These are phyloP conservation scores for Carex myosuroides DNA, from an alignment of 176 grass and related monocot genomes.

Conservation along the genomic window DNA sequence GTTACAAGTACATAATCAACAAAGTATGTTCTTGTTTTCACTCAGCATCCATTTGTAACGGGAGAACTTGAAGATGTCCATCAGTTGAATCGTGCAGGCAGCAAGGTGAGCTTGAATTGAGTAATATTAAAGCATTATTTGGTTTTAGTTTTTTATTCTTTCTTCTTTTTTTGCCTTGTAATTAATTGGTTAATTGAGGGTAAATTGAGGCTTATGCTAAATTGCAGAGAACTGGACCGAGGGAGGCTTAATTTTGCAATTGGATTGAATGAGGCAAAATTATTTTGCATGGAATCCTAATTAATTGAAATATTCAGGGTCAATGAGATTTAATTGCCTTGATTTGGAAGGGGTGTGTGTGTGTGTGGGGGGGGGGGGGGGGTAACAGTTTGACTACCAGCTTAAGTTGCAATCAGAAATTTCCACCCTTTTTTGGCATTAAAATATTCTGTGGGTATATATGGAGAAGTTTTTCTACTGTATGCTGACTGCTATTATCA, in stretches of 20 bases:
- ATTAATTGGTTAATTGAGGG: neutral
- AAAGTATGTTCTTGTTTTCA: conserved; percentile 36
- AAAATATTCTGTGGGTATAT: neutral
- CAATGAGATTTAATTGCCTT: conserved; percentile 21
- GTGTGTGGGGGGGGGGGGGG: neutral
- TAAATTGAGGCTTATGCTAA: neutral
- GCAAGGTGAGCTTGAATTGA: conserved; percentile 36
- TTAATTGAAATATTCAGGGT: conserved; percentile 34
- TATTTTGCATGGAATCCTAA: conserved; percentile 17
- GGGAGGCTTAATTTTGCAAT: conserved; percentile 23
- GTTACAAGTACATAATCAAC: neutral
- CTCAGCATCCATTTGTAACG: conserved; percentile 92
- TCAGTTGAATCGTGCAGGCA: conserved; percentile 26
- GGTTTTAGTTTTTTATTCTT: neutral
- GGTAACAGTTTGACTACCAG: neutral
- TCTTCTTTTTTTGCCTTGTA: neutral
- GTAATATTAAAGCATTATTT: neutral
- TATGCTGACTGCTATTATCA: neutral
- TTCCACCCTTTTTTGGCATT: neutral
- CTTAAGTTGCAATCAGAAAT: neutral
- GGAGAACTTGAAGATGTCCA: conserved; percentile 43
- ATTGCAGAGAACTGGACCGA: neutral
- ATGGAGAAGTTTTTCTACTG: neutral
- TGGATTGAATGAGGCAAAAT: conserved; percentile 12
- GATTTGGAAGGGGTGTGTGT: too few relatives aligned